These are phyloP conservation scores for Linum tenue DNA, from an alignment of 345 rosid genomes.

Conservation along the genomic window DNA sequence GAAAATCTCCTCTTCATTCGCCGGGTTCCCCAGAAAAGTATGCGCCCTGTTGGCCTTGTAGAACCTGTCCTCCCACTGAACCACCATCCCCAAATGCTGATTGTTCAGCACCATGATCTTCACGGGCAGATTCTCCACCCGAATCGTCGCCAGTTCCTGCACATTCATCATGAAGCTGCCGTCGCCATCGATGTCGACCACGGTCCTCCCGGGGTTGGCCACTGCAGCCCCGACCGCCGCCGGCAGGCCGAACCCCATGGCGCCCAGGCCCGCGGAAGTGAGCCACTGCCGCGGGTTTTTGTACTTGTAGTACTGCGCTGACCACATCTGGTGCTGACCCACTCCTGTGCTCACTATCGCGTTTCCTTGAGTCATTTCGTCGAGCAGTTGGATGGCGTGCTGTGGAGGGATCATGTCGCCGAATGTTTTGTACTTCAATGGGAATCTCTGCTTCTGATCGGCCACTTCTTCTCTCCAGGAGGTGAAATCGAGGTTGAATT, in stretches of 20 bases:
- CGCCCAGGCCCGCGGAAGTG: neutral
- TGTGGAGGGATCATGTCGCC: neutral
- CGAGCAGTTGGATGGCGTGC: neutral
- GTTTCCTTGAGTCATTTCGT: neutral
- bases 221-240: neutral
- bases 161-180: constrained; percentile 4
- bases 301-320: constrained; percentile 6
- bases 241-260: constrained; percentile 2
- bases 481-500: neutral
- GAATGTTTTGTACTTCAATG: neutral
- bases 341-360: neutral
- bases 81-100: constrained; percentile 7
- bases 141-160: neutral
- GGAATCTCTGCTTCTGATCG: neutral
- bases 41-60: constrained; percentile 6
- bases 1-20: neutral
- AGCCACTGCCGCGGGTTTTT: neutral
- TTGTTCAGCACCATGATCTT: constrained; percentile 5
- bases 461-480: neutral
- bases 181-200: constrained; percentile 1
- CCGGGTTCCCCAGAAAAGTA: neutral
- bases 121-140: constrained; percentile 2
- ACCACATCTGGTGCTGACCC: constrained; percentile 2
- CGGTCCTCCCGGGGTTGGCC: neutral
- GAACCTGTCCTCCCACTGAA: constrained; percentile 4